Conservation (phyloP, 768 basidiomycete species). For the Chalciporus chontae region DNA sequence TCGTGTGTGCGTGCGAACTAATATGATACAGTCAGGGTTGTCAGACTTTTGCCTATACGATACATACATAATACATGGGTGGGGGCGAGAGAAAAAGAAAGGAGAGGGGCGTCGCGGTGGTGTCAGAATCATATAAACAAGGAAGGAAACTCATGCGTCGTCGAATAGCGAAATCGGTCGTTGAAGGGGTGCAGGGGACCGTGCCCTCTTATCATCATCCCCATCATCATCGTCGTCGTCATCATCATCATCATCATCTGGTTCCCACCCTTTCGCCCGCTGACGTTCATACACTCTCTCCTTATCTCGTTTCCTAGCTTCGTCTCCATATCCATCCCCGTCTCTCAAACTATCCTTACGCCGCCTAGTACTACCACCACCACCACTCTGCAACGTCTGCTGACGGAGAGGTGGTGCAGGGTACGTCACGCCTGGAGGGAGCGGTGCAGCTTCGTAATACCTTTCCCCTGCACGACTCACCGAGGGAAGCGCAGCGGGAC, state of each 20-base stretch:
- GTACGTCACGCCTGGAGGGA: constrained; percentile 26
- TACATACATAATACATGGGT: too few relatives aligned
- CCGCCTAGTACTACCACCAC: too few relatives aligned
- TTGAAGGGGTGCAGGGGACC: constrained; percentile 27
- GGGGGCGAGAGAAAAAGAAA: not conserved
- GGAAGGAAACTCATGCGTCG: constrained; percentile 4
- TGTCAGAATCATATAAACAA: not conserved
- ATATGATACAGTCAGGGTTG: too few relatives aligned
- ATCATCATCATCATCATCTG: constrained; percentile 11
- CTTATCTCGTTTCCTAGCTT: not conserved
- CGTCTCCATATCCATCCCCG: not conserved
- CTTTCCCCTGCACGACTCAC: not conserved
- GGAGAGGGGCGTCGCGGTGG: not conserved
- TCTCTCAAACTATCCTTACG: constrained; percentile 1
- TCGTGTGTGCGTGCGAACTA: too few relatives aligned
- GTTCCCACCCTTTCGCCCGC: not conserved
- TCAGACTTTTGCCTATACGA: not conserved
- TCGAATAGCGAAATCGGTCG: constrained; percentile 32
- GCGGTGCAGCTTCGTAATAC: constrained; percentile 26
- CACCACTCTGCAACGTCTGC: constrained; percentile 28
- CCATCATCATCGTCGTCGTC: constrained; percentile 14
- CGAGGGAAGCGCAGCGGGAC: constrained; percentile 6
- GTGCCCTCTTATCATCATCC: too few relatives aligned
- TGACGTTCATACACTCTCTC: not conserved
- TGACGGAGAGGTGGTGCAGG: constrained; percentile 25